Percentiles rank a stretch among this genome's conserved stretches.
Evolutionary conservation across 139 green algal species (phyloP).

Genomic region (Volvox reticuliferus): DNA sequence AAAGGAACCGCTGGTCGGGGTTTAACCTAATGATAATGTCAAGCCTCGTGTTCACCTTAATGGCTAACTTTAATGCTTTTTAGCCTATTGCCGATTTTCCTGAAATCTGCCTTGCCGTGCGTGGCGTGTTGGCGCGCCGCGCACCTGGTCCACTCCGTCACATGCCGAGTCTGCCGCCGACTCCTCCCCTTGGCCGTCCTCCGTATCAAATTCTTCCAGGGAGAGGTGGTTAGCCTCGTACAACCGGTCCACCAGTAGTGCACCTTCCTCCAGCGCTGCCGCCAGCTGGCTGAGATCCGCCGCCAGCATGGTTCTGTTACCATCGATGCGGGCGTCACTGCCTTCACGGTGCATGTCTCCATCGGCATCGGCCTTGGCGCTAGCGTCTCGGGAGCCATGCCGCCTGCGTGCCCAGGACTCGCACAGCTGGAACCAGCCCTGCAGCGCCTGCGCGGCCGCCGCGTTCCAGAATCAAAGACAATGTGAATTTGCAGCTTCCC

Average conservation of each 20-base stretch:
- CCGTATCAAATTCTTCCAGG: neutral
- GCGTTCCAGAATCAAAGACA: no score
- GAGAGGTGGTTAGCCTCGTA: slow-evolving; percentile 31
- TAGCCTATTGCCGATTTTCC: no score
- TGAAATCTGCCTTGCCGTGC: no score
- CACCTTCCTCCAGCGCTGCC: slow-evolving; percentile 34
- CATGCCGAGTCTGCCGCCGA: no score
- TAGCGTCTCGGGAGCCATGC: neutral
- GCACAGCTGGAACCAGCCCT: slow-evolving; percentile 26
- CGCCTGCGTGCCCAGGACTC: neutral
- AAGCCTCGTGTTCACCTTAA: no score
- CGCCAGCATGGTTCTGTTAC: neutral
- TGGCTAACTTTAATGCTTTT: no score
- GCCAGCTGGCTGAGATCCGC: slow-evolving; percentile 15
- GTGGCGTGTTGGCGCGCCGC: neutral
- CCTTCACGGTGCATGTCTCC: neutral
- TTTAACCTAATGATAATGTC: no score
- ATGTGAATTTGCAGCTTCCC: no score
- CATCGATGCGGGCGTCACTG: neutral
- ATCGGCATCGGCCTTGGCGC: neutral
- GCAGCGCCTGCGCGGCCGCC: neutral
- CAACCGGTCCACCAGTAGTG: slow-evolving; percentile 30
- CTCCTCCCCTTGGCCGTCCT: neutral
- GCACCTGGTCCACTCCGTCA: neutral
- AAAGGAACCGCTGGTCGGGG: no score